Evolutionary conservation across 2,329 filamentous ascomycete species (phyloP), one percentile per base, ranked within the genome.

Genomic region (Paramyrothecium sp.): DNA sequence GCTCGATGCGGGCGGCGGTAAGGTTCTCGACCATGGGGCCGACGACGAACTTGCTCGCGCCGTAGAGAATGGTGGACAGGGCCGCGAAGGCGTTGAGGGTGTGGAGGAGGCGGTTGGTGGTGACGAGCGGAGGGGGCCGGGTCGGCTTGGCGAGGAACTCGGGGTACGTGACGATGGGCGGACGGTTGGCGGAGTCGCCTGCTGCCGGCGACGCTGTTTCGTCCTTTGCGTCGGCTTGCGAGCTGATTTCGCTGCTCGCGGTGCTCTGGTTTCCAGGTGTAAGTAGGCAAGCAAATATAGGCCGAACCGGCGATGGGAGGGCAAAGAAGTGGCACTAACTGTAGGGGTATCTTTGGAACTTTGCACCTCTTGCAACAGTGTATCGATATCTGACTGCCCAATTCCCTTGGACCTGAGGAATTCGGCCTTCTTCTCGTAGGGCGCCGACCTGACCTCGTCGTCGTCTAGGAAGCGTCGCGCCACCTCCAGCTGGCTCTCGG

Each of bases 321-420:
- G 10, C 26, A 30, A n/a, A n/a, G n/a, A n/a, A n/a, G 4, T 30
- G 26, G 26, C 26, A 30, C 26, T 30, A 10, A 30, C 26, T 30
- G 26, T 30, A 10, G 26, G 26, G 26, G 20, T 19, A 38, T 53
- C 30, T 3, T 38, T 30, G 23, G 30, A 49, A 26, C 57, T 46
- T 26, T 53, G 49, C 20, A 66, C 62, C 19, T 72, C 67, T 3
- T 61, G 69, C 17, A 97, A 74, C 8, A 96, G 77, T 53, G 78
- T 76, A 63, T 90, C 78, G 59, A 96, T 91, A 60, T 94, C 86
- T 33, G 81, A 78, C 4, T 82, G 76, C 3, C 75, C 76, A 8
- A 97, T 76, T 3, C 91, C 91, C 71, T 97, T 97, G 53, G 84
- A 85, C 67, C 87, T 82, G 2, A 97, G 76, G 64, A 97, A 97